Base-by-base conservation (phyloP, 805 yeast genomes). In the Metschnikowia proteae region DNA sequence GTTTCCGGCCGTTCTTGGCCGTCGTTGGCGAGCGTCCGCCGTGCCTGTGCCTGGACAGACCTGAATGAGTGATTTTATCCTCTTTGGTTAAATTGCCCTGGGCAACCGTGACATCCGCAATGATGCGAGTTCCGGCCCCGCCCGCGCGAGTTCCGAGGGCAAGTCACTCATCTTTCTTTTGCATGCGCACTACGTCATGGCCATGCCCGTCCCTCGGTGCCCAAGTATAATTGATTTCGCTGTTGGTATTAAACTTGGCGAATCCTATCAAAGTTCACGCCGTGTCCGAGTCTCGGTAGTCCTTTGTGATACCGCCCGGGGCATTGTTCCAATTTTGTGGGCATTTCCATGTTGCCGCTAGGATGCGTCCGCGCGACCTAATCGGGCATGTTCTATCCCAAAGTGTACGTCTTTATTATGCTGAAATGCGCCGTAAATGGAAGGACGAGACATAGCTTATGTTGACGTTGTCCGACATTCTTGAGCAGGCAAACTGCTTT, bases 1-100 rank as follows among this genome's bases (percentile, higher is more conserved):
- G n/a, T 23, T 7, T 5, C 8, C 35, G 36, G 43, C 27, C 29
- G 17, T 17, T 17, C 17, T 17, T 17, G 17, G 17, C 43, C 9
- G 36, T 23, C 5, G 28, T n/a, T 17, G 6, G 22, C 6, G 6
- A 22, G 43, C 35, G 8, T 10, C 43, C 34, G 43, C 43, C 43
- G 28, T 40, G 36, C 36, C 43, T 10, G 8, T 3, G 22, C 22
- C 5, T 11, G 33, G 26, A 8, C 22, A 13, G 5, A 38, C 27
- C 23, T 23, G 25, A n/a, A n/a, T 23, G 43, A 40, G 43, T 30
- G 35, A 40, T 40, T 26, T 40, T 40, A 25, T 22, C 43, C 43
- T 40, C 11, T 40, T 40, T 40, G 32, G 45, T 32, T 42, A 42
- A 42, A 42, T 42, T 42, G 45, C 27, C 45, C 25, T 42, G 37